Percentiles rank a stretch among this genome's conserved stretches.
phyloP scores from a whole-genome alignment of 768 basidiomycete species.

The Phylloporus scabripes region DNA sequence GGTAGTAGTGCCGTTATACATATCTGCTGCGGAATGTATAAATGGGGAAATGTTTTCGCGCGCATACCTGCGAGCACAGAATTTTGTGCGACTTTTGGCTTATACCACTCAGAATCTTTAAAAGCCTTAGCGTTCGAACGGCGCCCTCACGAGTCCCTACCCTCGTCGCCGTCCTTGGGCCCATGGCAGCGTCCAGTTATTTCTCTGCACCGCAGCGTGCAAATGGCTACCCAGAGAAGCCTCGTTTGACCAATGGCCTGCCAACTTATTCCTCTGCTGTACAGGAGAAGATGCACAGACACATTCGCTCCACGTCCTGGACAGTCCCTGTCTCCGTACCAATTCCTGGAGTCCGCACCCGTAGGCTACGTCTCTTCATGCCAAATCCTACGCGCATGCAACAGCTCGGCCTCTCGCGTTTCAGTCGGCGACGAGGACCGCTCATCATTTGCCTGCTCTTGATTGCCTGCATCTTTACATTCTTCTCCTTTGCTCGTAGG shows the following conservation, averaged over 20 bases:
- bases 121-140: constrained; percentile 7
- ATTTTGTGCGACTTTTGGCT: constrained; percentile 14
- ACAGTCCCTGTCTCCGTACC: constrained; percentile 53
- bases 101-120: constrained; percentile 5
- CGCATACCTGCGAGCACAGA: constrained; percentile 4
- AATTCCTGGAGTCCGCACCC: constrained; percentile 54
- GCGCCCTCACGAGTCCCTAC: constrained; percentile 9
- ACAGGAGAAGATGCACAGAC: constrained; percentile 59
- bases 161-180: constrained; percentile 12
- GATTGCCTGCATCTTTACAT: constrained; percentile 43
- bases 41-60: constrained; percentile 26
- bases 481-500: constrained; percentile 57
- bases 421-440: constrained; percentile 55
- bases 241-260: constrained; percentile 38
- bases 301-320: constrained; percentile 46
- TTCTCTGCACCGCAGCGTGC: constrained; percentile 42
- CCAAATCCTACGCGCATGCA: constrained; percentile 60
- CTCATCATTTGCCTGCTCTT: constrained; percentile 46
- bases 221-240: constrained; percentile 43
- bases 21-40: constrained; percentile 20
- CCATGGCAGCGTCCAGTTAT: constrained; percentile 45
- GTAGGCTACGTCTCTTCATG: constrained; percentile 50
- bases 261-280: constrained; percentile 52
- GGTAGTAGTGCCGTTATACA: constrained; percentile 8
- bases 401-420: constrained; percentile 48